Conservation (phyloP, 371 early-diverging fungal genomes). For the Zopfochytrium polystomum region DNA sequence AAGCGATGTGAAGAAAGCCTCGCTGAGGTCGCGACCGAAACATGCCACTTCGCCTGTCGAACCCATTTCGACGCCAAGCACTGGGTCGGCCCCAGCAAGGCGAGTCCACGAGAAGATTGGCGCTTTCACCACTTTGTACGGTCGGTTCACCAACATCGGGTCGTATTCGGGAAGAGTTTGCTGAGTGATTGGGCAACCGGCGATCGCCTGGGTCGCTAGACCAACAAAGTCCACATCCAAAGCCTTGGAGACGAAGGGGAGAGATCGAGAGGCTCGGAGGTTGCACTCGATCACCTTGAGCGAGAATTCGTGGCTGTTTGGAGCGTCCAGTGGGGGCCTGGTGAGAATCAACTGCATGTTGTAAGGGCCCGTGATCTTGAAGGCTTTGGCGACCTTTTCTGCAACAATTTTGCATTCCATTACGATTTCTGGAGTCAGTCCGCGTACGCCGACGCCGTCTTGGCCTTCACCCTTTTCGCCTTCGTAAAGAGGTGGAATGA, state of each 20-base stretch:
- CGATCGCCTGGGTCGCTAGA: slow-evolving; percentile 77
- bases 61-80: slow-evolving; percentile 97
- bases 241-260: slow-evolving; percentile 95
- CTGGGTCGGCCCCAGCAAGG: slow-evolving; percentile 89
- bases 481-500: slow-evolving; percentile 66
- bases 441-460: slow-evolving; percentile 49
- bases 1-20: slow-evolving; percentile 78
- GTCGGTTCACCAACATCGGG: slow-evolving; percentile 58
- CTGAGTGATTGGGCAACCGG: slow-evolving; percentile 51
- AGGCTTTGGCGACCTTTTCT: slow-evolving; percentile 77
- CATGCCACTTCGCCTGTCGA: slow-evolving; percentile 97
- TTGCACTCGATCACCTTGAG: slow-evolving; percentile 97
- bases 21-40: slow-evolving; percentile 84
- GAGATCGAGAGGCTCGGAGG: slow-evolving; percentile 90
- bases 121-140: slow-evolving; percentile 84
- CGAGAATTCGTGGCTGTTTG: slow-evolving; percentile 33
- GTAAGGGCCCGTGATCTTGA: slow-evolving; percentile 91
- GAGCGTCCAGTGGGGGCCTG: slow-evolving; percentile 14
- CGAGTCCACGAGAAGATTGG: slow-evolving; percentile 94
- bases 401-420: slow-evolving; percentile 70
- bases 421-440: slow-evolving; percentile 64
- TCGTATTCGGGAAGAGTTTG: slow-evolving; percentile 54
- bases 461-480: slow-evolving; percentile 23
- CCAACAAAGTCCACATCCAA: slow-evolving; percentile 86
- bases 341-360: slow-evolving; percentile 88